phyloP scores from a whole-genome alignment of 2,329 filamentous ascomycete species.

The Verticillium nonalfalfae region DNA sequence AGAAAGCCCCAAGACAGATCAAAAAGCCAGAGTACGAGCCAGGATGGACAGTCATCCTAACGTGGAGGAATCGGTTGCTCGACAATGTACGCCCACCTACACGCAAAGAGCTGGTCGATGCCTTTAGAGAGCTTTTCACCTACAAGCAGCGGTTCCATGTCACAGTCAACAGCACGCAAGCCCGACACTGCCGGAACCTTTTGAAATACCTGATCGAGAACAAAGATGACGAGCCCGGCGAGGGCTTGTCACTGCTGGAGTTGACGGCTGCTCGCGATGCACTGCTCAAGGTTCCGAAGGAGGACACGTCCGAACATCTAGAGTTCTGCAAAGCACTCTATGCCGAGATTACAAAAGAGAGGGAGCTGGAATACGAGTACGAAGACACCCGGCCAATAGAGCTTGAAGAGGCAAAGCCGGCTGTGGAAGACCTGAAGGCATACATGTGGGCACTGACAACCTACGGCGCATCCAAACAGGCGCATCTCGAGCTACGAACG shows the following conservation, averaged over 20 bases:
- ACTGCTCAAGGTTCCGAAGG: slow-evolving; percentile 33
- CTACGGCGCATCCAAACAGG: slow-evolving; percentile 50
- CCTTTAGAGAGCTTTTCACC: slow-evolving; percentile 58
- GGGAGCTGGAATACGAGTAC: slow-evolving; percentile 12
- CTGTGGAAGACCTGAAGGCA: slow-evolving; percentile 27
- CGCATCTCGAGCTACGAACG: slow-evolving; percentile 22
- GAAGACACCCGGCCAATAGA: slow-evolving; percentile 13
- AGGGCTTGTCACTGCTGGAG: slow-evolving; percentile 29
- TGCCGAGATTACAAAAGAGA: slow-evolving; percentile 15
- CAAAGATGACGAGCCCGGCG: slow-evolving; percentile 22
- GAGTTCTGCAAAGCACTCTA: slow-evolving; percentile 40
- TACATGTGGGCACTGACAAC: slow-evolving; percentile 44
- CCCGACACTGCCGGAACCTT: slow-evolving; percentile 47
- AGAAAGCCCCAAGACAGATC: slow-evolving; percentile 50
- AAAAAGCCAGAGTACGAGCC: slow-evolving; percentile 60
- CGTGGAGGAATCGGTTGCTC: slow-evolving; percentile 56
- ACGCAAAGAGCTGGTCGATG: slow-evolving; percentile 54
- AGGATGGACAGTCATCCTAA: slow-evolving; percentile 66
- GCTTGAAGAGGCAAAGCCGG: slow-evolving; percentile 7
- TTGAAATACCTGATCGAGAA: slow-evolving; percentile 51
- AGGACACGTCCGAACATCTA: slow-evolving; percentile 37
- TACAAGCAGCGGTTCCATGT: slow-evolving; percentile 41
- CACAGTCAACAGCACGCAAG: slow-evolving; percentile 60
- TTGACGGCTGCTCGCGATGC: slow-evolving; percentile 38
- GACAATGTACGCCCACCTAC: slow-evolving; percentile 60